Base-by-base conservation (phyloP, 2,329 filamentous ascomycete genomes). In the Verruconis gallopava region DNA sequence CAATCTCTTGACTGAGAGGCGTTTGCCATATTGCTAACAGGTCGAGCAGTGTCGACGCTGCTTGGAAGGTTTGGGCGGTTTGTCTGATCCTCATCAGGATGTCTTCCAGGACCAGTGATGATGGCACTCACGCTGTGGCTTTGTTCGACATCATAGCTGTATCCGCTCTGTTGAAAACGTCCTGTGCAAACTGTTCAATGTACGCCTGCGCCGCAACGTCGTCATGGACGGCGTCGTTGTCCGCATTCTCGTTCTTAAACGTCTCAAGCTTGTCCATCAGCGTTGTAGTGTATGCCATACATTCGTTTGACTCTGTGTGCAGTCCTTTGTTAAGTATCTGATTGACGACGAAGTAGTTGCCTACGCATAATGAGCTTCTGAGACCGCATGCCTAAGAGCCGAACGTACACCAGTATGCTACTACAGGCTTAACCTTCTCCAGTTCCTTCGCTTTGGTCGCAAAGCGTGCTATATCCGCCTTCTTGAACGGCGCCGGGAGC, bases 61-160 rank as follows among this genome's bases (percentile, higher is more conserved):
- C 91, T 55, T 88, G 81, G 51, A 96, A 93, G 0, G 88, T 96
- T 56, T 93, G 85, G 45, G 85, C 86, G 0, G 91, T 98, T 71
- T 93, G 83, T 52, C 84, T 88, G 38, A 39, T 13, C 19, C n/a
- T 21, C 12, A 14, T 49, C 43, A 50, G 49, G 36, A 20, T 4
- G 21, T 37, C 21, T 11, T 5, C 4, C 36, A 11, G 33, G 12
- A 13, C 14, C 22, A 38, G 19, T 46, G 47, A 36, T 34, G 32
- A 18, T 37, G 21, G 12, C 15, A 48, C 60, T 37, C 63, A 85
- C 81, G 76, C 79, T 32, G 85, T 88, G 47, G 85, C 86, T 56
- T 81, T 88, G 63, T 91, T 81, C 38, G 82, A 81, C 45, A 78
- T 75, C 54, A 96, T 75, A 0, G 85, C 80, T 43, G 81, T 77